Evolutionary conservation across 345 rosid genomes (phyloP).

Genomic region (Eucalyptus erythrocorys): DNA sequence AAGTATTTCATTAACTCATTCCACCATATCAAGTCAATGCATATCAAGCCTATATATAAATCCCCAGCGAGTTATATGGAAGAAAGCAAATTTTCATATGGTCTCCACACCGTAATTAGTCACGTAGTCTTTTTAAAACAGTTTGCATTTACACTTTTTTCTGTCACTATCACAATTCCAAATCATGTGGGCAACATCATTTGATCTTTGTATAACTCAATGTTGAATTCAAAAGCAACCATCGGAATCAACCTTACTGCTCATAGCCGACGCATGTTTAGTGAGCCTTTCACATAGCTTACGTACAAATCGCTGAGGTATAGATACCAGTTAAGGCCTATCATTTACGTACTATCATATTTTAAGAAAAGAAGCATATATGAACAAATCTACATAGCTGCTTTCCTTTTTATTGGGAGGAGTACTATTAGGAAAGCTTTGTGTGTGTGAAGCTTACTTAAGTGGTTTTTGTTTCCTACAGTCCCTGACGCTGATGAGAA

Average conservation of each 20-base stretch:
- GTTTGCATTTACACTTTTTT: accelerated
- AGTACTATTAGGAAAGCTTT: neutral
- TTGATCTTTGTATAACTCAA: neutral
- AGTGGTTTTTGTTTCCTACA: too few relatives aligned
- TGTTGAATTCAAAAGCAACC: neutral
- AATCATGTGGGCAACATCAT: neutral
- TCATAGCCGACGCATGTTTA: neutral
- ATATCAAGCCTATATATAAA: too few relatives aligned
- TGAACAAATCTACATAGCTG: neutral
- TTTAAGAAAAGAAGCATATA: too few relatives aligned
- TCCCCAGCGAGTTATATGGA: too few relatives aligned
- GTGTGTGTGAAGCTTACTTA: neutral
- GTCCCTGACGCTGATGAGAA: accelerated
- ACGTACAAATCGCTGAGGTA: neutral
- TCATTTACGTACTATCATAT: neutral
- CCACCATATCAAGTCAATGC: too few relatives aligned
- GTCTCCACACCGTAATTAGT: too few relatives aligned
- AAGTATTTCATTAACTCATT: too few relatives aligned
- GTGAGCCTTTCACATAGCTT: neutral
- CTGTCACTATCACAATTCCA: too few relatives aligned
- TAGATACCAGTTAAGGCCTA: neutral
- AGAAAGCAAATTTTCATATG: too few relatives aligned
- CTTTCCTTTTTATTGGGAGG: neutral
- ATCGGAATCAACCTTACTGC: neutral
- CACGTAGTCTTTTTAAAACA: too few relatives aligned